Conservation (phyloP, 352 stramenopile species). For the Globisporangium radiosum region DNA sequence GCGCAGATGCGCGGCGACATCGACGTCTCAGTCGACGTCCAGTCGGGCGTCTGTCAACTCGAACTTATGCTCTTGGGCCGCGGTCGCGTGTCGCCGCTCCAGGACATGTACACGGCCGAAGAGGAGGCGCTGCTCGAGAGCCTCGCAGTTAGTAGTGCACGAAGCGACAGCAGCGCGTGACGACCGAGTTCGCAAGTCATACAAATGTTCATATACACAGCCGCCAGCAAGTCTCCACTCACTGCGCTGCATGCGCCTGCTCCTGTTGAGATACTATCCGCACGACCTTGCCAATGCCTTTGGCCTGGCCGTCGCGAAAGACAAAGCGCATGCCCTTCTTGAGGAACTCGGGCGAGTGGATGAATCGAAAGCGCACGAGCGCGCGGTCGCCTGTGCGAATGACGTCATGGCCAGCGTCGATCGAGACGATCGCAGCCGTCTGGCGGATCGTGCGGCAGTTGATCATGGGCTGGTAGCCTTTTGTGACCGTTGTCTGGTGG, state of each 20-base stretch:
- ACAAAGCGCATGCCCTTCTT: constrained; percentile 95
- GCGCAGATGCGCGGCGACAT: constrained; percentile 16
- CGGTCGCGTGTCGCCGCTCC: constrained; percentile 48
- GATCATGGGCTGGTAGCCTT: constrained; percentile 94
- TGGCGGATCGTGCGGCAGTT: constrained; percentile 91
- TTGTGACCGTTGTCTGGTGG: constrained; percentile 92
- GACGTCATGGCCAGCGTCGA: constrained; percentile 72
- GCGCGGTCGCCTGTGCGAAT: constrained; percentile 89
- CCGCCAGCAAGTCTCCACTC: background rate
- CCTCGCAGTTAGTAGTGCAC: constrained; percentile 25
- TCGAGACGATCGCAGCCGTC: constrained; percentile 85
- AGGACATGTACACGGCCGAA: constrained; percentile 75
- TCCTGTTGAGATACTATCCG: constrained; percentile 46
- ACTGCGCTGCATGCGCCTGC: background rate
- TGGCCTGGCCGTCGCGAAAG: constrained; percentile 96
- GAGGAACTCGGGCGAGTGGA: constrained; percentile 93
- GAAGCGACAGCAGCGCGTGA: constrained; percentile 9
- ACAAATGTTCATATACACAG: no score
- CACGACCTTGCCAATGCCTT: constrained; percentile 93
- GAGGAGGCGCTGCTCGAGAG: constrained; percentile 69
- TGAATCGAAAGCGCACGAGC: constrained; percentile 86
- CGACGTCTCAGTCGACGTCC: constrained; percentile 53
- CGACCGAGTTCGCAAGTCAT: background rate
- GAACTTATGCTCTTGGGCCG: constrained; percentile 54
- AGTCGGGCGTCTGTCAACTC: constrained; percentile 60